Percentiles rank a stretch among this genome's conserved stretches.
Evolutionary conservation across 345 rosid species (phyloP).

Genomic region (Ricinus communis): DNA sequence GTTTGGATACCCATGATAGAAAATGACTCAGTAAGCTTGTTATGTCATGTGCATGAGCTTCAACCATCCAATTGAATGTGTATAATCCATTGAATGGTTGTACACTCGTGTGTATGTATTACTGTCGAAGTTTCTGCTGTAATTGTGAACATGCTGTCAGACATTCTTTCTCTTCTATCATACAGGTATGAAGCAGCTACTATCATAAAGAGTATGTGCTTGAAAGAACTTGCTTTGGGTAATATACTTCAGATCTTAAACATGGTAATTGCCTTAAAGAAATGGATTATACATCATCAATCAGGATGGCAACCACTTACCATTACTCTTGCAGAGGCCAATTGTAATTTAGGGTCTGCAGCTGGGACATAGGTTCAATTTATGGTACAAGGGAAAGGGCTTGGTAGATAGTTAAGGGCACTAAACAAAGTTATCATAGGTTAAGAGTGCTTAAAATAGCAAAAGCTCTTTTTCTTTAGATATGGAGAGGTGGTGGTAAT

Average conservation of each 20-base stretch:
- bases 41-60: no score
- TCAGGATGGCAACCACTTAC: slow-evolving; percentile 81
- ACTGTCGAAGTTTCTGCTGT: not conserved
- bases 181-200: slow-evolving; percentile 81
- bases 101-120: no score
- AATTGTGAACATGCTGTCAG: slow-evolving; percentile 3
- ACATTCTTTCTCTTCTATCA: not conserved
- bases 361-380: not conserved
- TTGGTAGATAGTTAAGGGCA: not conserved
- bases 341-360: not conserved
- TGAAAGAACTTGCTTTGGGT: slow-evolving; percentile 63
- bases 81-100: no score
- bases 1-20: not conserved
- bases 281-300: slow-evolving; percentile 67
- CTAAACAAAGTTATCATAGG: not conserved
- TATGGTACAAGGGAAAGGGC: not conserved
- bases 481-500: slow-evolving; percentile 1
- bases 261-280: slow-evolving; percentile 51
- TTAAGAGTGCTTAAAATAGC: not conserved
- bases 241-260: slow-evolving; percentile 64
- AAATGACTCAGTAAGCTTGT: no score
- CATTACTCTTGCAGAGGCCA: slow-evolving; percentile 42
- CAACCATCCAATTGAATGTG: no score
- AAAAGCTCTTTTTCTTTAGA: not conserved
- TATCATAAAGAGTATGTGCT: slow-evolving; percentile 52